Conservation (phyloP, 768 basidiomycete genomes). For the Strobilomyces confusus region DNA sequence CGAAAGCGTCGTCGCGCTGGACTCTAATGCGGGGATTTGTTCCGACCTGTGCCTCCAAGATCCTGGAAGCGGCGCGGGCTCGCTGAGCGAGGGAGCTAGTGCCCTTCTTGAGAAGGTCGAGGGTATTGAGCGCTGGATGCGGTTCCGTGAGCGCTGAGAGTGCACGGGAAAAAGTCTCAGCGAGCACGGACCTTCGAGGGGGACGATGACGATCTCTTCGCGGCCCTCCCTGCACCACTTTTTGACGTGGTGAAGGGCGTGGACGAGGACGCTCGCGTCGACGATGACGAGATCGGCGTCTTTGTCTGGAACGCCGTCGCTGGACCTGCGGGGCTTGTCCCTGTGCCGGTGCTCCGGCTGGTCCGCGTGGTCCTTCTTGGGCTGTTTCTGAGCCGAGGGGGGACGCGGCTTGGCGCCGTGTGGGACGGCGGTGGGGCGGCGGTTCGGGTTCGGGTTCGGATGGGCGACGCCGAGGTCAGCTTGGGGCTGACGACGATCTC, state of each 20-base stretch:
- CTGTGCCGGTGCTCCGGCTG: slow-evolving; percentile 17
- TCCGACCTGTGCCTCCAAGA: slow-evolving; percentile 85
- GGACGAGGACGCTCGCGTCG: slow-evolving; percentile 78
- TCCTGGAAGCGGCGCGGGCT: slow-evolving; percentile 83
- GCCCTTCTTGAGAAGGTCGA: slow-evolving; percentile 92
- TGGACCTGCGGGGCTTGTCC: slow-evolving; percentile 21
- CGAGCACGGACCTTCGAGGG: slow-evolving; percentile 72
- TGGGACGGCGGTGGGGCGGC: slow-evolving; percentile 10
- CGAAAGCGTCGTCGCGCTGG: slow-evolving; percentile 78
- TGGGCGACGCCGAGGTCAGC: slow-evolving; percentile 13
- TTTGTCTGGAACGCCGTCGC: slow-evolving; percentile 37
- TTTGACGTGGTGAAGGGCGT: slow-evolving; percentile 75
- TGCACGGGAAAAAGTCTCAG: too few species aligned
- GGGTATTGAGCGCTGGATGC: slow-evolving; percentile 73
- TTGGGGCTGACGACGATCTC: slow-evolving; percentile 40
- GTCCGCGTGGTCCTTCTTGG: slow-evolving; percentile 24
- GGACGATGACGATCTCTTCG: slow-evolving; percentile 75
- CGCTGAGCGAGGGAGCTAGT: slow-evolving; percentile 71
- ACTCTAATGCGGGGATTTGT: slow-evolving; percentile 77
- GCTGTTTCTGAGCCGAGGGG: slow-evolving; percentile 14
- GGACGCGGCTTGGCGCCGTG: slow-evolving; percentile 24
- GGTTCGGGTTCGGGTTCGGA: slow-evolving; percentile 15
- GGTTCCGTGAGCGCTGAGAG: slow-evolving; percentile 11
- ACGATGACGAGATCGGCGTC: slow-evolving; percentile 75
- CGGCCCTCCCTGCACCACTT: slow-evolving; percentile 77